Conservation (phyloP, 2,329 filamentous ascomycete genomes). For the Trichoderma aggressivum region DNA sequence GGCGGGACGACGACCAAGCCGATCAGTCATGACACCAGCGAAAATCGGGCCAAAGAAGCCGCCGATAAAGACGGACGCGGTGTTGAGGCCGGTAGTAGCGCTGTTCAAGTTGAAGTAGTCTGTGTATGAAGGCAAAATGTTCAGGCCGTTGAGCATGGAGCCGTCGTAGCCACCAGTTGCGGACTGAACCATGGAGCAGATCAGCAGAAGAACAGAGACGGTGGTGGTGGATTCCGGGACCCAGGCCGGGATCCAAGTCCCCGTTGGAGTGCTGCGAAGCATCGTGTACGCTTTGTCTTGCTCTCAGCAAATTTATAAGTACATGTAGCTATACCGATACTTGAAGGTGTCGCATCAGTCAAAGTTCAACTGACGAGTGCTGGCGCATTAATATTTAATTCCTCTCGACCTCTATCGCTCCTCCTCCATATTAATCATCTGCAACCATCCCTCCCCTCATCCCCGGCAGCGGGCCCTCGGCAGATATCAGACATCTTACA, state of each 20-base stretch:
- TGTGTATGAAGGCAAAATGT: constrained; percentile 54
- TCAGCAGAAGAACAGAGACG: constrained; percentile 39
- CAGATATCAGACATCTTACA: neutral
- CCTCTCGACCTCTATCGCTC: neutral
- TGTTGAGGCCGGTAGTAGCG: constrained; percentile 53
- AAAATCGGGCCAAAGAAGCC: constrained; percentile 43
- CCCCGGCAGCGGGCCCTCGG: neutral
- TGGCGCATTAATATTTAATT: neutral
- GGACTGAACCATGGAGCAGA: constrained; percentile 45
- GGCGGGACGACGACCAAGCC: constrained; percentile 26
- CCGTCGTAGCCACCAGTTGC: constrained; percentile 40
- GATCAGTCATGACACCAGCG: constrained; percentile 38
- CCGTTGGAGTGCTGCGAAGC: constrained; percentile 29
- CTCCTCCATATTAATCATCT: neutral
- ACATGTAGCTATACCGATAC: neutral
- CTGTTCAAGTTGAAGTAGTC: constrained; percentile 54
- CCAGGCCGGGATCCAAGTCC: constrained; percentile 47
- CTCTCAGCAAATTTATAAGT: neutral
- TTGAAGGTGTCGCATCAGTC: neutral
- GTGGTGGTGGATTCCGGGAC: constrained; percentile 41
- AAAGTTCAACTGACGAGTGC: neutral
- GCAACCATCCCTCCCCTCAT: neutral
- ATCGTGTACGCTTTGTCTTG: neutral
- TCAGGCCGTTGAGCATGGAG: constrained; percentile 55
- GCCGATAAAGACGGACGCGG: constrained; percentile 53